These are phyloP conservation scores for Picea glauca DNA, from an alignment of 75 land plant genomes.

Conservation along the genomic window DNA sequence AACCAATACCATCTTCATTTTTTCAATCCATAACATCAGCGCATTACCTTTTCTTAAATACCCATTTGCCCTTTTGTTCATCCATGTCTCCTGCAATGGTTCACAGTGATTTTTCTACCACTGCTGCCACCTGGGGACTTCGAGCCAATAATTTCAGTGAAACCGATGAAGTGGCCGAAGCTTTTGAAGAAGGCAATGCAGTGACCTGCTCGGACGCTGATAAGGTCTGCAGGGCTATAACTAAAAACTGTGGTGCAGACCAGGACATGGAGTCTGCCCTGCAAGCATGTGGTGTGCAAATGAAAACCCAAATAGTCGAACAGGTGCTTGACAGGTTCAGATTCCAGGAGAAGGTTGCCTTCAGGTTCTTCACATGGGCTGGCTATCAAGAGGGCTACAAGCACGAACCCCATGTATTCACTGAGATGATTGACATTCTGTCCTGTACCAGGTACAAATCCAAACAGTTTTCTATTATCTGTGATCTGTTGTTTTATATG, in stretches of 20 bases:
- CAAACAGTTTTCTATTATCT: constrained; percentile 49
- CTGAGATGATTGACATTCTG: constrained; percentile 63
- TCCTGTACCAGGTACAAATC: too few relatives aligned
- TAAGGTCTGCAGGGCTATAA: constrained; percentile 24
- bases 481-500: constrained; percentile 55
- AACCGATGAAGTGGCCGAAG: background rate
- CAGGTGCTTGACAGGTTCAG: constrained; percentile 38
- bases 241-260: constrained; percentile 13
- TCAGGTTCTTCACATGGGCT: constrained; percentile 69
- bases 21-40: background rate
- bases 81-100: too few relatives aligned
- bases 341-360: constrained; percentile 49
- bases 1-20: background rate
- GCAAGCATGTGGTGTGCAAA: constrained; percentile 11
- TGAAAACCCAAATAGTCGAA: constrained; percentile 40
- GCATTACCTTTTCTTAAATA: background rate
- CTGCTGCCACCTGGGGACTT: background rate
- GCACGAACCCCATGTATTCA: constrained; percentile 32
- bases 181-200: constrained; percentile 9
- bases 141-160: background rate
- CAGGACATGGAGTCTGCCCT: constrained; percentile 40
- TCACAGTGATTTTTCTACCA: background rate
- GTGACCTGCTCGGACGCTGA: constrained; percentile 1
- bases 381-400: constrained; percentile 39
- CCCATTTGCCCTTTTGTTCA: background rate